Base-by-base conservation (phyloP, 106 monocot species). In the Allium sativum region DNA sequence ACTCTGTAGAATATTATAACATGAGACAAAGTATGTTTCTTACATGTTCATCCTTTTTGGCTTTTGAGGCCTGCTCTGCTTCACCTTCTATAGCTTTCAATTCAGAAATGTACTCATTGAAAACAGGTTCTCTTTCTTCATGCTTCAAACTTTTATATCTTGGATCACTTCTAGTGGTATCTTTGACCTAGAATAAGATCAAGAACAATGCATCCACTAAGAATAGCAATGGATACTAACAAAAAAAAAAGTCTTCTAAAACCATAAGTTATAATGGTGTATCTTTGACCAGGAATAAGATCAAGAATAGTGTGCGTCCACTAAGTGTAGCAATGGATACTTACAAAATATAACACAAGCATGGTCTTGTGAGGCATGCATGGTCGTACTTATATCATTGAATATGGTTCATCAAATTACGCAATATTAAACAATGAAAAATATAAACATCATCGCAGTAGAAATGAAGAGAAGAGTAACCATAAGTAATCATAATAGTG, bases 1-100 rank as follows among this genome's bases (percentile, higher is more conserved):
- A 31, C 4, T 31, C 31, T 31, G 5, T 31, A 31, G 5, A 31
- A 2, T 5, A 31, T 31, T 31, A 31, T 31, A 31, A 31, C 31
- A 31, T 31, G 31, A 31, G 31, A 22, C 31, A 2, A 5, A 0
- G 31, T 2, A 31, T 18, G 12, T 65, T 45, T 12, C 8, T 19
- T 82, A 91, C 96, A 58, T 80, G 91, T 53, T 91, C 96, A 65
- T 87, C 87, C 62, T 54, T 63, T 78, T 88, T 88, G 45, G 84
- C 72, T 65, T 85, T 96, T 21, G 77, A 84, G 73, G 82, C 67
- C 73, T 64, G 73, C 67, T 79, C 81, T 59, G 62, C 79, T 71
- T 88, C 91, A 53, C 69, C 66, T 74, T 91, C 84, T 42, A 72
- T 76, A 62, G 82, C 73, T 76, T 82, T 91, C 21, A 96, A 55